Evolutionary conservation across 2,329 filamentous ascomycete genomes (phyloP).

Genomic region (Colletotrichum kahawae): DNA sequence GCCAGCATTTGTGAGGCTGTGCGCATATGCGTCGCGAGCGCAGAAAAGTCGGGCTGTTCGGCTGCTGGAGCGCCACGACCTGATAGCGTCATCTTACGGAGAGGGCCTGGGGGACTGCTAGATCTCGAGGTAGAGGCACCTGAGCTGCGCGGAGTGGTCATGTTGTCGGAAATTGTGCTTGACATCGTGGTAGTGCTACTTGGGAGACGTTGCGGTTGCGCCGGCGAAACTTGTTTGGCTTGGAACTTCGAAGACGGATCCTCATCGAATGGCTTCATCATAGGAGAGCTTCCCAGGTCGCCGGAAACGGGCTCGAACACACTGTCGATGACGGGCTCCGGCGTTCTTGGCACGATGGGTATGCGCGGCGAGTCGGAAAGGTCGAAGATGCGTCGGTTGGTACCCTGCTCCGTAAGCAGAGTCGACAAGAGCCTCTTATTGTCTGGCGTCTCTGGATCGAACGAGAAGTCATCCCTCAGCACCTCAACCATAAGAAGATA

Average conservation of each 20-base stretch:
- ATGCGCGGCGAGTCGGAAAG: constrained; percentile 68
- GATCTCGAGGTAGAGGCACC: constrained; percentile 72
- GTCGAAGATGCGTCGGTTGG: constrained; percentile 68
- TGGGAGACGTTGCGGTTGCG: constrained; percentile 59
- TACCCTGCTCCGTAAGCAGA: constrained; percentile 62
- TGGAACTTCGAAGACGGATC: constrained; percentile 28
- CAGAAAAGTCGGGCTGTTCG: constrained; percentile 82
- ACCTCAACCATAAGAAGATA: constrained; percentile 87
- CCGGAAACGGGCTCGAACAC: constrained; percentile 84
- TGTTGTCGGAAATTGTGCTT: constrained; percentile 59
- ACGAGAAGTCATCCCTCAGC: constrained; percentile 80
- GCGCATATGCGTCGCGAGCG: constrained; percentile 84
- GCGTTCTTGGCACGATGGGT: constrained; percentile 42
- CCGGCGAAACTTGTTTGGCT: constrained; percentile 31
- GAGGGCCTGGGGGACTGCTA: constrained; percentile 66
- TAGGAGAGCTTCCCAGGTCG: constrained; percentile 75
- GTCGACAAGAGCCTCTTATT: constrained; percentile 70
- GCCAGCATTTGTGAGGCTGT: constrained; percentile 88
- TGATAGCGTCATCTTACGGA: constrained; percentile 66
- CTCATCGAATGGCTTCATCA: constrained; percentile 65
- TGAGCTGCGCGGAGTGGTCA: constrained; percentile 72
- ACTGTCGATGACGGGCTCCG: constrained; percentile 65
- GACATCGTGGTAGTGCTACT: constrained; percentile 67
- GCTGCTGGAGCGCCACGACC: constrained; percentile 57
- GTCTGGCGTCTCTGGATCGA: constrained; percentile 75